Evolutionary conservation across 1,284 basidiomycete species (phyloP), one percentile per base, ranked within the genome.

Genomic region (Grifola frondosa): DNA sequence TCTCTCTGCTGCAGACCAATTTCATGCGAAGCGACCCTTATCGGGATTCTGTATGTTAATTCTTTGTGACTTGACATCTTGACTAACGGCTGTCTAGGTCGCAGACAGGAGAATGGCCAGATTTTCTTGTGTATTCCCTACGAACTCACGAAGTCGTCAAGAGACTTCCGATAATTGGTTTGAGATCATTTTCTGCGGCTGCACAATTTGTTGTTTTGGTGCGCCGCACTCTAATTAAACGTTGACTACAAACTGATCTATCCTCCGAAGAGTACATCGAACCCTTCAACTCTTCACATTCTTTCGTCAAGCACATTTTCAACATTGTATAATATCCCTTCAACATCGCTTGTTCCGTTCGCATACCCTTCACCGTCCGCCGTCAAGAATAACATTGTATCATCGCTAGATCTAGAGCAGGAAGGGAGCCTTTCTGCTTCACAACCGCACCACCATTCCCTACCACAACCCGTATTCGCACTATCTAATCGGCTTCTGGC

Each of bases 401-500:
- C 60, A 67, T 48, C 61, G 63, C 45, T 65, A 59, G 59, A 55
- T 49, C 53, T 71, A 63, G 57, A 62, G 39, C 30, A 37, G 13
- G 39, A 46, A 31, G 23, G 35, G 33, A 28, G 40, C 43, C 25
- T 40, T 42, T 28, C 26, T 43, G 2, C 22, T 33, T 30, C 25
- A n/a, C 50, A 21, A 17, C 28, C 43, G 19, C 36, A 36, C 21
- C 41, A 37, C 44, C 33, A 45, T 17, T 45, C 54, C 22, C 45
- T 46, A 49, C 69, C 69, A 1, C 62, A 56, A 19, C 77, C 81
- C 3, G 64, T 83, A 8, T 87, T 79, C 55, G 70, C 82, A 5
- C 69, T 86, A 12, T 81, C 78, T 15, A 65, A 71, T 31, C 78
- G 84, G 11, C 71, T 88, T 16, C 68, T 88, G 6, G 84, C 82